Conservation (phyloP, 257 asterid species). For the Salvia hispanica region DNA sequence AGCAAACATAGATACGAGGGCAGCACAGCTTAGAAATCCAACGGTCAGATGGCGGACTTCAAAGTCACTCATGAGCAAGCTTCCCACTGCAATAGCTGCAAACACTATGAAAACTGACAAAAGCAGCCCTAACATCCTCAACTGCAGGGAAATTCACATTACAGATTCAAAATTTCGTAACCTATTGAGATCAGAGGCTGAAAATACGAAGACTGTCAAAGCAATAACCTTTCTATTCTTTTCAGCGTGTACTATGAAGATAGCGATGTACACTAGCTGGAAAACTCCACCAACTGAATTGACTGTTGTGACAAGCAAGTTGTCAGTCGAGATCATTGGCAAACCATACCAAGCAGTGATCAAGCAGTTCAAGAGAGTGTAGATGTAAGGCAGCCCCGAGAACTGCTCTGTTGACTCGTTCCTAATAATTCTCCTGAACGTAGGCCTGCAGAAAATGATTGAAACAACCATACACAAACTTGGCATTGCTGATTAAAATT, state of each 20-base stretch:
- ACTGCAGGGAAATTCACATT: conserved; percentile 37
- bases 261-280: conserved; percentile 49
- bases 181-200: no score
- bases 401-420: conserved; percentile 63
- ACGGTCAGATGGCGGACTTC: conserved; percentile 45
- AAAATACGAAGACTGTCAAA: not conserved
- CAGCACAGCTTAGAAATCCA: conserved; percentile 54
- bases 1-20: conserved; percentile 71
- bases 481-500: not conserved
- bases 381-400: conserved; percentile 63
- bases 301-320: conserved; percentile 57
- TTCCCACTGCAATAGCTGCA: conserved; percentile 43
- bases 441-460: conserved; percentile 47
- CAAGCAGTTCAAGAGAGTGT: conserved; percentile 63
- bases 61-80: conserved; percentile 47
- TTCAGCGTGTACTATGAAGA: conserved; percentile 53
- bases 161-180: not conserved
- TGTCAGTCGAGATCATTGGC: conserved; percentile 58
- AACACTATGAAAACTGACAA: conserved; percentile 44
- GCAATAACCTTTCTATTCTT: conserved; percentile 45
- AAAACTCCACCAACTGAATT: conserved; percentile 60
- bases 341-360: conserved; percentile 73
- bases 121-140: conserved; percentile 53
- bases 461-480: not conserved
- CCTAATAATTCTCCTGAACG: conserved; percentile 60